Base-by-base conservation (phyloP, 2,329 filamentous ascomycete genomes). In the Chrysoporthe austroafricana region DNA sequence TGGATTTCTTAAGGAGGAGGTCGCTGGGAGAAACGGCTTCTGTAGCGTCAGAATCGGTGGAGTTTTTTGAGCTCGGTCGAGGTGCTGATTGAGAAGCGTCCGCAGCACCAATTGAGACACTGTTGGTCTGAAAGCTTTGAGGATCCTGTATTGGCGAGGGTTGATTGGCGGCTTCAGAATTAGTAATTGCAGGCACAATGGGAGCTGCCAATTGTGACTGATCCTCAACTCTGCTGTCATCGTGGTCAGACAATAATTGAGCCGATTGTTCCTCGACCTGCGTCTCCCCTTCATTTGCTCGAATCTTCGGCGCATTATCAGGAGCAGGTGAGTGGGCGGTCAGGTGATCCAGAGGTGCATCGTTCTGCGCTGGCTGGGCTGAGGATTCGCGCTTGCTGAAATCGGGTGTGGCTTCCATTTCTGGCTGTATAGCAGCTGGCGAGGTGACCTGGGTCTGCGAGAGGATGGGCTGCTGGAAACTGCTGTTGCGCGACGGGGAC, bases 401-500 rank as follows among this genome's bases (percentile, higher is more conserved):
- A 36, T 14, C 26, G 9, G 18, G 44, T 9, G 16, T 11, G 1
- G 52, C 8, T 26, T 62, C 58, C 26, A 39, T 48, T 32, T 64
- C 62, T 46, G 34, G 32, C 8, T 44, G 48, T 14, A 62, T 62
- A 26, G 13, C 21, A 36, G 44, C 46, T 14, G 65, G 65, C 32
- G 62, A 65, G 32, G 62, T 62, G 54, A 63, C 58, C 43, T 66
- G 57, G 16, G 62, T 39, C 21, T 39, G 56, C 3, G 54, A 54
- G 32, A 48, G 36, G 5, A 44, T 42, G 16, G 58, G 6, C 21
- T 64, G 50, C 39, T 56, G 66, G 13, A 4, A 13, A 16, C 48
- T 59, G 14, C 54, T 62, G 6, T 36, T 60, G 14, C 59, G 62
- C 6, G 62, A 59, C 0, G 68, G 68, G 1, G 68, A 70, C 32